A percentile compares a stretch with the other conserved stretches of the same genome.
phyloP scores from a whole-genome alignment of 108 stramenopile genomes.

The Nannochloropsis gaditana region DNA sequence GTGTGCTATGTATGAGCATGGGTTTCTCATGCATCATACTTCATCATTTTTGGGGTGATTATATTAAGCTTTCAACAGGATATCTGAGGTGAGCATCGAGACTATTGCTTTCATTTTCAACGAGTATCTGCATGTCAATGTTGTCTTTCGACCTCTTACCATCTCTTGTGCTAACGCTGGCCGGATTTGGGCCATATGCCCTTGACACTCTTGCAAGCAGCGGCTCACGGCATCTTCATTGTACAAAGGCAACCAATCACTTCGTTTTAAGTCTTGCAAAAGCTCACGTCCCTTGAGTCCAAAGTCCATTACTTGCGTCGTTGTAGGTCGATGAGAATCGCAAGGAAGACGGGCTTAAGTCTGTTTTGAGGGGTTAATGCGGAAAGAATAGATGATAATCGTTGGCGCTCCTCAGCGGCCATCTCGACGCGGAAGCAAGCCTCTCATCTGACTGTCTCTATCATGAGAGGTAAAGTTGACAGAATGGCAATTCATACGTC shows the following conservation, averaged over 20 bases:
- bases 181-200: constrained; percentile 24
- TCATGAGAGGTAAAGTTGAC: too few species aligned
- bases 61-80: too few species aligned
- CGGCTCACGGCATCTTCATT: constrained; percentile 64
- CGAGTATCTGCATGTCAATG: constrained; percentile 58
- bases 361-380: too few species aligned
- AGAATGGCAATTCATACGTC: too few species aligned
- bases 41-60: background rate
- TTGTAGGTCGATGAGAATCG: background rate
- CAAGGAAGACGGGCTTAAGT: too few species aligned
- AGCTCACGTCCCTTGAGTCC: constrained; percentile 69
- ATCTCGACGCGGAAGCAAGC: too few species aligned
- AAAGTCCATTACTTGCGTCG: constrained; percentile 56
- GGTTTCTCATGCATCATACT: background rate
- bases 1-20: too few species aligned
- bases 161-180: constrained; percentile 17
- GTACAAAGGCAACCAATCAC: constrained; percentile 82
- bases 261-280: constrained; percentile 76
- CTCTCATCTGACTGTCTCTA: too few species aligned
- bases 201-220: constrained; percentile 50
- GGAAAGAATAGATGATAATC: too few species aligned
- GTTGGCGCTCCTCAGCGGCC: too few species aligned
- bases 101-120: too few species aligned
- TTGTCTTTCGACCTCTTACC: background rate
- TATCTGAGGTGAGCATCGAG: too few species aligned